Evolutionary conservation across 495 filamentous ascomycete genomes (phyloP), one percentile per base, ranked within the genome.

Genomic region (Lophiotrema nucula): DNA sequence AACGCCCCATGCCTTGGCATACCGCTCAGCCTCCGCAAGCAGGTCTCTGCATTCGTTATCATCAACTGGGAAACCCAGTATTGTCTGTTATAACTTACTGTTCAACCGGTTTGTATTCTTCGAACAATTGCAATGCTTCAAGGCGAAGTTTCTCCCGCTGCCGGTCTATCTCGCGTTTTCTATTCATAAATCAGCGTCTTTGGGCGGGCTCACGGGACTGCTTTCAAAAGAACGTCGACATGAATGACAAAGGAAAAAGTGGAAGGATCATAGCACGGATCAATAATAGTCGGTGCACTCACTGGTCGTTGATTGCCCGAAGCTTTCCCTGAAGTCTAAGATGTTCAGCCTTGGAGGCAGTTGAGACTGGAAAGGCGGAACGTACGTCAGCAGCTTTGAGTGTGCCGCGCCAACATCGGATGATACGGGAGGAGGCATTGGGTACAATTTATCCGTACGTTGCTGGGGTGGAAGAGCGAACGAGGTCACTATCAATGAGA

Each of bases 91-190:
- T n/a, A n/a, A n/a, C 43, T 3, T 25, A 47, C 43, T 47, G 5
- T 19, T 49, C 46, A 11, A 49, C 25, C n/a, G 46, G 26, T 27
- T 49, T 49, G 46, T 49, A 49, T 10, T 35, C 27, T 4, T 16
- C n/a, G 4, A 49, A 33, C 4, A 49, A 26, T 4, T 3, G 11
- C 46, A 49, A 49, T 3, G 24, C 46, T 18, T 49, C 27, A 3
- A 31, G 23, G 3, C 46, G 46, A n/a, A 49, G 46, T 15, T 35
- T 28, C 25, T 49, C 46, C 22, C 46, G 23, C 18, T 35, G 23
- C 3, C 23, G 46, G 11, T 49, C 46, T 15, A 49, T 49, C 25
- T 49, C 23, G 27, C 13, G 4, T 26, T 49, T 49, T 21, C 46
- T 49, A 19, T 25, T 8, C 5, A 10, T 22, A 43, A 15, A 10